Evolutionary conservation across 345 rosid genomes (phyloP).

Genomic region (Bretschneidera sinensis): DNA sequence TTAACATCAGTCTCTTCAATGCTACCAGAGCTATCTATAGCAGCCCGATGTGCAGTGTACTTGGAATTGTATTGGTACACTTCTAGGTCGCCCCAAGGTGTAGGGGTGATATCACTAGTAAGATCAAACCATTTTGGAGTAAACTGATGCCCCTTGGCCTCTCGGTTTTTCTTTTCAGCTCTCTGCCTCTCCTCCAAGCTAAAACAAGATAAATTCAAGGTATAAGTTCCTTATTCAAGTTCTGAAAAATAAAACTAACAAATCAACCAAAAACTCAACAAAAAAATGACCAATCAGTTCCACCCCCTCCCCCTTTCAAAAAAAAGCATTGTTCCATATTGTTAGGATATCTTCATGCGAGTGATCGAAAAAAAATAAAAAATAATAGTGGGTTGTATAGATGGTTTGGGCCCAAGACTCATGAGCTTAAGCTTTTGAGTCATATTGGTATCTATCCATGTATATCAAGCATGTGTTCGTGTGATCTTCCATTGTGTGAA

Average conservation of each 20-base stretch:
- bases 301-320: no score
- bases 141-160: constrained; percentile 53
- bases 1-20: constrained; percentile 32
- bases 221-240: background rate
- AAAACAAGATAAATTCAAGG: background rate
- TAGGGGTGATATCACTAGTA: constrained; percentile 51
- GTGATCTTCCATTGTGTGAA: no score
- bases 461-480: no score
- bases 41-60: constrained; percentile 48
- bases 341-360: no score
- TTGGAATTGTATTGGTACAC: constrained; percentile 73
- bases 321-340: no score
- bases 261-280: constrained; percentile 1
- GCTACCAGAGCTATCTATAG: constrained; percentile 36
- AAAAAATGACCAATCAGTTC: no score
- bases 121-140: constrained; percentile 68
- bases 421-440: no score
- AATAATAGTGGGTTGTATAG: no score
- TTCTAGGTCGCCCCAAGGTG: constrained; percentile 92
- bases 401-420: no score
- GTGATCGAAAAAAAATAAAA: no score
- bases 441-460: no score
- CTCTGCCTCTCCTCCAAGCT: constrained; percentile 63
- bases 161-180: constrained; percentile 67
- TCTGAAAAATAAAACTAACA: background rate